These are phyloP conservation scores for Ogataea degrootiae DNA, from an alignment of 805 yeast species.

Conservation along the genomic window DNA sequence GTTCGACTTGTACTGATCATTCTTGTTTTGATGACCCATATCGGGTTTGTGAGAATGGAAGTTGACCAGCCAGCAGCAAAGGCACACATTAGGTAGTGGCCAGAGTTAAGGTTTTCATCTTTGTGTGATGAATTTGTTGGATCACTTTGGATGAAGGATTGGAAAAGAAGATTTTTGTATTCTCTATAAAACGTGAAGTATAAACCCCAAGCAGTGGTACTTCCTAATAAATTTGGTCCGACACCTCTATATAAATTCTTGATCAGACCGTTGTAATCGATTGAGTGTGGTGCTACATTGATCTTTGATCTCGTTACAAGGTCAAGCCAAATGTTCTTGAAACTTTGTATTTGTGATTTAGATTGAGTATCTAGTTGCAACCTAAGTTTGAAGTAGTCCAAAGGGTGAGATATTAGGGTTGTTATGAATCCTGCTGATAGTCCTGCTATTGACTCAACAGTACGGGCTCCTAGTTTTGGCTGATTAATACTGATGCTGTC, in stretches of 20 bases:
- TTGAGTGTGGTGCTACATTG: background rate
- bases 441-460: constrained; percentile 61
- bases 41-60: constrained; percentile 78
- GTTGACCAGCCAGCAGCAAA: constrained; percentile 72
- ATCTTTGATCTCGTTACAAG: constrained; percentile 11
- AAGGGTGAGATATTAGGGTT: constrained; percentile 80
- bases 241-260: constrained; percentile 65
- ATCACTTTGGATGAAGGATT: background rate
- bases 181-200: constrained; percentile 76
- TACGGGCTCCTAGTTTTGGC: constrained; percentile 7
- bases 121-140: constrained; percentile 3
- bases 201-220: constrained; percentile 82
- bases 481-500: background rate
- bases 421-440: constrained; percentile 76
- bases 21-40: constrained; percentile 94
- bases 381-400: constrained; percentile 80
- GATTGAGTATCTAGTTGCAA: constrained; percentile 57
- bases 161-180: constrained; percentile 37
- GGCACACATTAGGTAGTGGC: constrained; percentile 50
- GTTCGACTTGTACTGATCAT: constrained; percentile 55
- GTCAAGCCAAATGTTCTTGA: constrained; percentile 17
- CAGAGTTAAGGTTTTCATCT: constrained; percentile 36
- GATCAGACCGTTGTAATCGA: constrained; percentile 9
- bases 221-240: constrained; percentile 75
- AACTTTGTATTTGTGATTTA: constrained; percentile 27